Evolutionary conservation across 140 eudicot species (phyloP), one percentile per base, ranked within the genome.

Genomic region (Anethum foeniculum): DNA sequence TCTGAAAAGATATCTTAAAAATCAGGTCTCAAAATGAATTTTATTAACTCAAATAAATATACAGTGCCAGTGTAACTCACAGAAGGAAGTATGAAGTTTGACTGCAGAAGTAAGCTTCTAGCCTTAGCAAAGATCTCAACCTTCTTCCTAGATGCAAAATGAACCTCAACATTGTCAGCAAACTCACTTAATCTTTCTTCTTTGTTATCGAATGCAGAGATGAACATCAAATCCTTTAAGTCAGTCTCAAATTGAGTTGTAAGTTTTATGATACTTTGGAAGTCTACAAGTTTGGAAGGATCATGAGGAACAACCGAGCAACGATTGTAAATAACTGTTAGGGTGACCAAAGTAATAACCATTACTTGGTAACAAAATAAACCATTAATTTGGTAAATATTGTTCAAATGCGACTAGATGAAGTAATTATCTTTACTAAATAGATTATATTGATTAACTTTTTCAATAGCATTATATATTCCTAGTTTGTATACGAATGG

Each of bases 201-300:
- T 82, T 90, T 94, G 68, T 77, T 79, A 65, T 88, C 89, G 60
- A 88, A 85, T 77, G 90, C 48, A 52, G 93, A 82, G 74, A 95
- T 95, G 89, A 95, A 93, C 90, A 67, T 77, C 54, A 89, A 79
- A 79, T 91, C 94, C 90, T 91, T 89, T 25, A 95, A 82, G 65
- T 81, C 85, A 36, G 81, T 79, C 84, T 95, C 99, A 79, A 95
- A 95, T 65, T 95, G 92, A 80, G 87, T 74, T 62, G 97, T 88
- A 11, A 87, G 86, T 79, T 86, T 90, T 64, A 92, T 85, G 68
- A 87, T 87, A 67, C 83, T 91, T 80, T 93, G 99, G 83, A 95
- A 95, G 81, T 95, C 98, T 56, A 97, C 91, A 74, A 95, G 90
- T 89, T 93, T 95, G 67, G 99, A 95, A 77, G 99, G 97, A 79